Evolutionary conservation across 1,284 basidiomycete genomes (phyloP).

Genomic region (Ustilago crameri): DNA sequence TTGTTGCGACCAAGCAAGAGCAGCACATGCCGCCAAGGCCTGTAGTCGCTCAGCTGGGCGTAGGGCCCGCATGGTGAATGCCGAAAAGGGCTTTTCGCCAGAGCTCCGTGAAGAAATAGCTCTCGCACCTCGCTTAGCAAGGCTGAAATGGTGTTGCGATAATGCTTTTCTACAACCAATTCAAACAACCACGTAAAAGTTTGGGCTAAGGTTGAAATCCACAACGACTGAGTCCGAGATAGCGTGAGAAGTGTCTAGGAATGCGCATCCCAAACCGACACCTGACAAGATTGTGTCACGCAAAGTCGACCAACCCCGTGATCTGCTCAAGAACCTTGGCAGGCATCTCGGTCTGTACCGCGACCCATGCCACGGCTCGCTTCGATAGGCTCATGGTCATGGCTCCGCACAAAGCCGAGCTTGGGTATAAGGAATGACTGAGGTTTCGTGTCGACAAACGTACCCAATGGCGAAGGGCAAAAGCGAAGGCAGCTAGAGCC

Average conservation of each 20-base stretch:
- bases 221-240: not conserved
- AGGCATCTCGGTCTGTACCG: not conserved
- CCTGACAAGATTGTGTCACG: not conserved
- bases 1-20: not conserved
- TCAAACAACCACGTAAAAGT: not conserved
- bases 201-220: not conserved
- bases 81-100: not conserved
- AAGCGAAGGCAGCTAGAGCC: no score
- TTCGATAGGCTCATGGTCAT: no score
- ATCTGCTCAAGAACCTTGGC: slow-evolving; percentile 11
- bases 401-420: no score
- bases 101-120: not conserved
- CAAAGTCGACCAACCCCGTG: not conserved
- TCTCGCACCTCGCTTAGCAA: slow-evolving; percentile 14
- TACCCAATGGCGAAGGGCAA: no score
- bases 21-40: not conserved
- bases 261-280: slow-evolving; percentile 1
- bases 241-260: slow-evolving; percentile 23
- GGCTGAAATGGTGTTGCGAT: not conserved
- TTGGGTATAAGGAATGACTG: no score
- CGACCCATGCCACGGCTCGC: not conserved
- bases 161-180: no score
- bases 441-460: no score
- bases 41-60: not conserved
- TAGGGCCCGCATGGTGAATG: slow-evolving; percentile 2